These are phyloP conservation scores for Cyclostephanos invisitatus DNA, from an alignment of 108 stramenopile genomes.

Conservation along the genomic window DNA sequence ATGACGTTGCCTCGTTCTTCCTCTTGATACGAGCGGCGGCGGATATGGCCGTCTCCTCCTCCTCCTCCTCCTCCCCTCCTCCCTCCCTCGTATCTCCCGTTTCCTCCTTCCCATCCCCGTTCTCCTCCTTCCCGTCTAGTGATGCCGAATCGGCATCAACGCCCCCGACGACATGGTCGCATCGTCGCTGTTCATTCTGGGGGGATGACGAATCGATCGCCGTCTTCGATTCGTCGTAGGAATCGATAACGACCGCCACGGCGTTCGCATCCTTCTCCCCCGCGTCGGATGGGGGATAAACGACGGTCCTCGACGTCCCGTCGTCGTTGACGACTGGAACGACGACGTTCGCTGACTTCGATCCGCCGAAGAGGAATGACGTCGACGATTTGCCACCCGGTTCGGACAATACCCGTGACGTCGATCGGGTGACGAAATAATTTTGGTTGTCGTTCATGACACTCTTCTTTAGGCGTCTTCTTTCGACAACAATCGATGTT, in stretches of 20 bases:
- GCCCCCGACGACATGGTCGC: neutral
- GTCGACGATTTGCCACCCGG: conserved; percentile 67
- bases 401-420: conserved; percentile 61
- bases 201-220: neutral
- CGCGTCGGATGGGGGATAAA: no score
- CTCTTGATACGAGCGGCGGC: conserved; percentile 26
- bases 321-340: neutral
- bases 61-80: neutral
- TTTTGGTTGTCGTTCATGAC: conserved; percentile 78
- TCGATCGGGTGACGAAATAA: conserved; percentile 67
- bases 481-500: no score
- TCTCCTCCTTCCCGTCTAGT: neutral
- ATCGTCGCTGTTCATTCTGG: neutral
- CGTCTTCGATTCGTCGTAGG: neutral
- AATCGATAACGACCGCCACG: no score
- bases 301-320: no score
- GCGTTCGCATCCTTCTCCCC: neutral
- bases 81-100: conserved; percentile 14
- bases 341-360: neutral
- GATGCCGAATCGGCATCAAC: no score
- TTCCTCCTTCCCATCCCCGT: neutral
- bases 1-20: conserved; percentile 16
- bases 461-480: no score
- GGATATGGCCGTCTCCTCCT: neutral
- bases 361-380: conserved; percentile 33